Percentiles rank a stretch among this genome's conserved stretches.
These are phyloP conservation scores for Didymella glomerata DNA, from an alignment of 2,329 filamentous ascomycete genomes.

Conservation along the genomic window DNA sequence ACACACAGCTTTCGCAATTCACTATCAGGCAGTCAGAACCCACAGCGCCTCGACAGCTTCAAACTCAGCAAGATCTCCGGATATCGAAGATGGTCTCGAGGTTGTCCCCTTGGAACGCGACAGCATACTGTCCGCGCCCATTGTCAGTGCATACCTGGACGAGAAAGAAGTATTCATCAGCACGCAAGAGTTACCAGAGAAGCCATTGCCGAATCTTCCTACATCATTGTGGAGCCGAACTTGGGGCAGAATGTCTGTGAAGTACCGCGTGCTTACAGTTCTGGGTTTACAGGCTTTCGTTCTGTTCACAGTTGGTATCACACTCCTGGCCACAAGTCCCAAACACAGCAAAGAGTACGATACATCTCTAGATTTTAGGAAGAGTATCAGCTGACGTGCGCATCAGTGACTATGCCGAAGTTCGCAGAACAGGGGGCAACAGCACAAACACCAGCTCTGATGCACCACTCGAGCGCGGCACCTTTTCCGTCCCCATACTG, in stretches of 20 bases:
- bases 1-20: slow-evolving; percentile 35
- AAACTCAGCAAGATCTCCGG: slow-evolving; percentile 21
- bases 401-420: background rate
- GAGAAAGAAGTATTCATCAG: slow-evolving; percentile 42
- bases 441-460: slow-evolving; percentile 2
- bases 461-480: slow-evolving; percentile 29
- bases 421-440: slow-evolving; percentile 9
- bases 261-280: slow-evolving; percentile 33
- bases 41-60: slow-evolving; percentile 25
- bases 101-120: slow-evolving; percentile 42
- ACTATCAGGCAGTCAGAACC: slow-evolving; percentile 21
- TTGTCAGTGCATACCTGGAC: slow-evolving; percentile 35
- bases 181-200: slow-evolving; percentile 21
- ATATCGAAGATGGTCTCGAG: slow-evolving; percentile 43
- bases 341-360: slow-evolving; percentile 21
- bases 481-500: slow-evolving; percentile 31
- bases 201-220: slow-evolving; percentile 39
- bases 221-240: slow-evolving; percentile 32
- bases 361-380: background rate
- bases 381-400: background rate
- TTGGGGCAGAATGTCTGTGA: slow-evolving; percentile 35
- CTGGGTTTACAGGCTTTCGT: slow-evolving; percentile 33
- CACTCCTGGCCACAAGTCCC: slow-evolving; percentile 24
- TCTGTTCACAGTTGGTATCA: slow-evolving; percentile 28
- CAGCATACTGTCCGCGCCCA: slow-evolving; percentile 36